Base-by-base conservation (phyloP, 2,329 filamentous ascomycete species). In the Grosmannia huntii region DNA sequence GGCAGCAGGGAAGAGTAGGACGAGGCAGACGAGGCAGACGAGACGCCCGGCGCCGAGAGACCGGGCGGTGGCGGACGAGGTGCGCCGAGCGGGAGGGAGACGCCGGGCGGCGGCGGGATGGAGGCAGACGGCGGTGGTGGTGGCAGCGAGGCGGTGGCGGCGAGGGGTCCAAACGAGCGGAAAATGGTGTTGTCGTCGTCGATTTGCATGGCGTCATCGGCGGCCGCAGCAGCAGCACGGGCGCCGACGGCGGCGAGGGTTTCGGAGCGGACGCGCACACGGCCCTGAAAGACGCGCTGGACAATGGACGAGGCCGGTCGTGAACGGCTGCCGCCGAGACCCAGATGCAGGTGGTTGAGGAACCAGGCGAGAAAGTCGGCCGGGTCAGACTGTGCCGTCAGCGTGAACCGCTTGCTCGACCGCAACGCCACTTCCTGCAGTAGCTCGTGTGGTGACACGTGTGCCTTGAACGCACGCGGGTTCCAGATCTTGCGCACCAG, bases 401-500 rank as follows among this genome's bases (percentile, higher is more conserved):
- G 78, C 5, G 87, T 94, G 74, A 96, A 99, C 62, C 88, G 89
- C 73, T 96, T 96, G 65, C 86, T 91, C 36, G 91, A 96, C 54
- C 85, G 85, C 49, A 96, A 76, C 1, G 91, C 88, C 62, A 99
- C 88, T 70, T 97, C 92, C 72, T 99, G 94, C 1, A 99, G 84
- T 33, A 99, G 81, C 72, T 99, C 94, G 76, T 99, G 94, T 0
- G 94, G 94, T 11, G 92, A 97, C 56, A 99, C 94, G 71, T 99
- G 94, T 5, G 87, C 86, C 72, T 95, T 95, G 79, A 99, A 99
- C 11, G 94, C 92, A 65, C 89, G 86, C 2, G 91, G 87, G 69
- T 99, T 99, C 94, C 94, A 99, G 64, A 99, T 89, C 74, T 99
- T 99, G 69, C 94, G 87, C 60, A 97, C 84, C 23, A 99, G 79